Evolutionary conservation across 192 early-diverging fungal species (phyloP).

Genomic region (Podila verticillata): DNA sequence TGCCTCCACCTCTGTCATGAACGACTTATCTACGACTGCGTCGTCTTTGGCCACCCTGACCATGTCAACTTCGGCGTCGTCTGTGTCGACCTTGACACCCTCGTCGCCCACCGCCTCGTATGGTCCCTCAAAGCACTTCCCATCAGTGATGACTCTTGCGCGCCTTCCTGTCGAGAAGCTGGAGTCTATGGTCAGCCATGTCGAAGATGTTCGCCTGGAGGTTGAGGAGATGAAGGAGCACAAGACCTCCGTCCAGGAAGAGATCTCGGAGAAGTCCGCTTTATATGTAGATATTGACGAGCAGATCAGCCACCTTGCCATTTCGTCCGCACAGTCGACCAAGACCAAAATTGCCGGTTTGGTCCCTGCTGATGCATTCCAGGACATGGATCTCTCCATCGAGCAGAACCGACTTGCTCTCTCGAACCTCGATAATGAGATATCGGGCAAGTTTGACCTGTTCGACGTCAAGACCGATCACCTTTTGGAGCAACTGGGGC

Average conservation of each 20-base stretch:
- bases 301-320: background rate
- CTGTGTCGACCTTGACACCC: slow-evolving; percentile 9
- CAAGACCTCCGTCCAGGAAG: slow-evolving; percentile 17
- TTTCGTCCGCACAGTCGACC: background rate
- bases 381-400: slow-evolving; percentile 6
- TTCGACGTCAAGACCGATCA: slow-evolving; percentile 22
- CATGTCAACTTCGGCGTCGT: background rate
- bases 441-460: slow-evolving; percentile 12
- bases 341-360: background rate
- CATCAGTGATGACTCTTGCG: background rate
- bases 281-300: background rate
- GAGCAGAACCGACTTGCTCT: slow-evolving; percentile 7
- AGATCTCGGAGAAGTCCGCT: background rate
- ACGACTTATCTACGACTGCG: background rate
- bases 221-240: slow-evolving; percentile 20
- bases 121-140: background rate
- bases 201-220: slow-evolving; percentile 11
- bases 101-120: background rate
- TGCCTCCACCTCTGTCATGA: no score
- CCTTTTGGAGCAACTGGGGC: slow-evolving; percentile 8
- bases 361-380: background rate
- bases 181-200: background rate
- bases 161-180: slow-evolving; percentile 9
- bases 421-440: slow-evolving; percentile 18
- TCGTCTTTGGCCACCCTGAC: slow-evolving; percentile 4